phyloP scores from a whole-genome alignment of 306 rosid species.

The Ammopiptanthus mongolicus region DNA sequence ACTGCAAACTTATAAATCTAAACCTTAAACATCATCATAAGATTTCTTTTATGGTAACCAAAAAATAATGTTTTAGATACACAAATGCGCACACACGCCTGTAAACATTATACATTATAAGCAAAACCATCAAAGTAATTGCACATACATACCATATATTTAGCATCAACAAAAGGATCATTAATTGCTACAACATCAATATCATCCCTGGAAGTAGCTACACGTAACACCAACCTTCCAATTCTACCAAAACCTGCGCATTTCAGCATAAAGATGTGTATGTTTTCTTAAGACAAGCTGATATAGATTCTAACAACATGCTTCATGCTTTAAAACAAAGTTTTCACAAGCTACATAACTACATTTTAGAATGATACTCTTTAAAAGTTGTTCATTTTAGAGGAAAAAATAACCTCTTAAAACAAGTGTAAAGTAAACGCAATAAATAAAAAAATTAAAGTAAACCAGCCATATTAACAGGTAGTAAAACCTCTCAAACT shows the following conservation, averaged over 20 bases:
- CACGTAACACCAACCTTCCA: conserved; percentile 91
- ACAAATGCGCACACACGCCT: too few species aligned
- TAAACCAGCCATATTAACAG: neutral
- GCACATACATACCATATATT: conserved; percentile 73
- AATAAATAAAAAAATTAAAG: neutral
- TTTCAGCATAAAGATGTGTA: conserved; percentile 21
- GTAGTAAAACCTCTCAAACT: neutral
- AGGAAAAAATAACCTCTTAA: neutral
- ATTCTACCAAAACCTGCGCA: conserved; percentile 90
- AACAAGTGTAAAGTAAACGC: neutral
- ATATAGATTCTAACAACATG: neutral
- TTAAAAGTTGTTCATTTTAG: neutral
- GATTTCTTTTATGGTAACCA: too few species aligned
- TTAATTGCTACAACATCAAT: conserved; percentile 85
- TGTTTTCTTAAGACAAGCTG: neutral
- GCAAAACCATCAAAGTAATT: conserved; percentile 8
- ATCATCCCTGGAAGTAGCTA: conserved; percentile 83
- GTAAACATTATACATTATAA: neutral
- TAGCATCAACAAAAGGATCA: conserved; percentile 90
- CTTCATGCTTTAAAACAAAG: neutral
- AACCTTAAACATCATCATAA: too few species aligned
- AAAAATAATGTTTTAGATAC: neutral
- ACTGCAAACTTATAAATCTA: neutral
- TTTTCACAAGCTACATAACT: neutral
- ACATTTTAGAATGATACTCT: neutral